These are phyloP conservation scores for Phytopythium vexans DNA, from an alignment of 352 stramenopile species.

Conservation along the genomic window DNA sequence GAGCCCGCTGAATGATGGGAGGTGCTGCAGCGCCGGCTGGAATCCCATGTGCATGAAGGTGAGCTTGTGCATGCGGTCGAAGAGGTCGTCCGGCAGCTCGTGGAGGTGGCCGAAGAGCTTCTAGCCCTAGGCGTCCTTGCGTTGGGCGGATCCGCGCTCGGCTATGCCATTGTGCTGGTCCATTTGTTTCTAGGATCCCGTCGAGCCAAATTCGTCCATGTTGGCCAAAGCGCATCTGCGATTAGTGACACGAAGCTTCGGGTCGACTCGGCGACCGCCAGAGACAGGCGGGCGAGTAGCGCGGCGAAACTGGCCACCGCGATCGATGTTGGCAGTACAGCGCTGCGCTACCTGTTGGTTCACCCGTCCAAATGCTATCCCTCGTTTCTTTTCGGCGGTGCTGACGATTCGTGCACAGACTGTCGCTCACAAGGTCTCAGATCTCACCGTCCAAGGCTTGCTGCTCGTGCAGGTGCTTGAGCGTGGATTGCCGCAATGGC, in stretches of 20 bases:
- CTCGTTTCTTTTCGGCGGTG: not conserved
- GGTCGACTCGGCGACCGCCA: too few relatives aligned
- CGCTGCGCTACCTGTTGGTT: not conserved
- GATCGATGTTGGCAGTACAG: not conserved
- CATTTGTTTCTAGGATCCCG: slow-evolving; percentile 5
- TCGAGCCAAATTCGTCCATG: not conserved
- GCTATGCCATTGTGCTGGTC: slow-evolving; percentile 14
- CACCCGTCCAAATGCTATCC: not conserved
- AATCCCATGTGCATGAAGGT: too few relatives aligned
- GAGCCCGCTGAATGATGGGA: too few relatives aligned
- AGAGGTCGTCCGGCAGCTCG: too few relatives aligned
- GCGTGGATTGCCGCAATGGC: too few relatives aligned
- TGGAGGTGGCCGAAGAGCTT: too few relatives aligned
- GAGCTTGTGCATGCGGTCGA: too few relatives aligned
- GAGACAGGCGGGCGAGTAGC: too few relatives aligned
- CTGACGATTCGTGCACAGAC: too few relatives aligned
- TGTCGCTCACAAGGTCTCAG: slow-evolving; percentile 13
- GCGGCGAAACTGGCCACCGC: not conserved
- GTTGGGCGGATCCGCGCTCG: slow-evolving; percentile 7
- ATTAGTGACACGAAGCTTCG: too few relatives aligned
- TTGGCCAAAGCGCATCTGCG: not conserved
- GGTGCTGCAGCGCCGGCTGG: too few relatives aligned
- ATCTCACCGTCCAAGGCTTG: slow-evolving; percentile 15
- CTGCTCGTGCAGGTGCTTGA: too few relatives aligned
- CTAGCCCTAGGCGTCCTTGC: slow-evolving; percentile 10